Percentiles rank a stretch among this genome's conserved stretches.
Evolutionary conservation across 768 basidiomycete species (phyloP).

Genomic region (Russula ochroleuca): DNA sequence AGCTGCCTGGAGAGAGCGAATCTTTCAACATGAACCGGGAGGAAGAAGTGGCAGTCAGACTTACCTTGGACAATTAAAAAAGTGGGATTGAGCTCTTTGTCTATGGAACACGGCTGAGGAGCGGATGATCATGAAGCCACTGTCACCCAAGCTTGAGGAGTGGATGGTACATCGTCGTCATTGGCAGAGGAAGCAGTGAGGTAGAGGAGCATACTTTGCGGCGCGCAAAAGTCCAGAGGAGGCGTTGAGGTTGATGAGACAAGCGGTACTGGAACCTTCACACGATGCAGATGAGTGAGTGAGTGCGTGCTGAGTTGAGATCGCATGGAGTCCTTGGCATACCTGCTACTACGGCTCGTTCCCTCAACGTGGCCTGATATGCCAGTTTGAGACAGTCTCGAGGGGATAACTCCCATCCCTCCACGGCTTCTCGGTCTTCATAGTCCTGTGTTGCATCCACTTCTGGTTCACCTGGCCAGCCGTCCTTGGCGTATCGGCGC

Average conservation of each 20-base stretch:
- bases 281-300: conserved; percentile 7
- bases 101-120: conserved; percentile 57
- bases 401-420: conserved; percentile 66
- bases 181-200: neutral
- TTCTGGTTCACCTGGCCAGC: conserved; percentile 83
- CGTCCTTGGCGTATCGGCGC: conserved; percentile 61
- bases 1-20: conserved; percentile 33
- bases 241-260: conserved; percentile 68
- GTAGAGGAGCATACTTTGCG: conserved; percentile 55
- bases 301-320: neutral
- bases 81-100: conserved; percentile 42
- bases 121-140: conserved; percentile 69
- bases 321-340: conserved; percentile 3
- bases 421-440: conserved; percentile 57
- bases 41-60: conserved; percentile 32
- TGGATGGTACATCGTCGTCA: conserved; percentile 12
- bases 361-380: conserved; percentile 64
- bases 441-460: conserved; percentile 73
- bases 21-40: neutral
- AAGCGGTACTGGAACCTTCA: conserved; percentile 81
- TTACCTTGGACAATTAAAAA: conserved; percentile 46
- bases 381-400: conserved; percentile 68
- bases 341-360: conserved; percentile 45
- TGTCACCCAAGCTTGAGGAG: conserved; percentile 63
- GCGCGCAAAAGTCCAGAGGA: conserved; percentile 70